Evolutionary conservation across 2,329 filamentous ascomycete genomes (phyloP), one percentile per base, ranked within the genome.

Genomic region (Lecanicillium sp.): DNA sequence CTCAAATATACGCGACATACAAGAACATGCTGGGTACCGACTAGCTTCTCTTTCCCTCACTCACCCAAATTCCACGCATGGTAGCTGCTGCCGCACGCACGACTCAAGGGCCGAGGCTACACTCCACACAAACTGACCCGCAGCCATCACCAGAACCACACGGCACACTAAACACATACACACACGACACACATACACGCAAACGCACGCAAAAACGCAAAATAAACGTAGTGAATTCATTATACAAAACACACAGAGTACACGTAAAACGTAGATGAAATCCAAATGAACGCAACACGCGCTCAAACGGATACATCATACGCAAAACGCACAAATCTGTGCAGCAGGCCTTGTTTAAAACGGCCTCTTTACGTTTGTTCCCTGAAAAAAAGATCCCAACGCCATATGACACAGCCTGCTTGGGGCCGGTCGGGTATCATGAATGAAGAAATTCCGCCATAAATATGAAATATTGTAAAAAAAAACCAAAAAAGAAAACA

Each of bases 201-300:
- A 54, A 43, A 56, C 47, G 54, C 53, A 58, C 49, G 55, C 49
- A 52, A 44, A 54, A 58, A 51, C 21, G 51, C 45, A 44, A 52
- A 42, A 54, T 41, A 51, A 47, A 48, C 51, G 29, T 51, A 54
- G 14, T 49, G 48, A 44, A 49, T 32, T 43, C 45, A 48, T 51
- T 23, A 47, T 48, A 44, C 36, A 51, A 23, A 52, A 33, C 21
- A 50, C 43, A 43, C 36, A 35, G 44, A 51, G 12, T 19, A 41
- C 29, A 38, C 43, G 38, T 46, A 38, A 42, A 23, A 49, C 40
- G 41, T 35, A 26, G 10, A 4, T 11, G 12, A 9, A 32, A n/a
- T 19, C 30, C 32, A 50, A 50, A 50, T 37, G 41, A 44, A 50
- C 48, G 41, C 49, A 47, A 39, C 36, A 38, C 10, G 32, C 44